Base-by-base conservation (phyloP, 2,329 filamentous ascomycete species). In the Aaosphaeria pasadenensis region DNA sequence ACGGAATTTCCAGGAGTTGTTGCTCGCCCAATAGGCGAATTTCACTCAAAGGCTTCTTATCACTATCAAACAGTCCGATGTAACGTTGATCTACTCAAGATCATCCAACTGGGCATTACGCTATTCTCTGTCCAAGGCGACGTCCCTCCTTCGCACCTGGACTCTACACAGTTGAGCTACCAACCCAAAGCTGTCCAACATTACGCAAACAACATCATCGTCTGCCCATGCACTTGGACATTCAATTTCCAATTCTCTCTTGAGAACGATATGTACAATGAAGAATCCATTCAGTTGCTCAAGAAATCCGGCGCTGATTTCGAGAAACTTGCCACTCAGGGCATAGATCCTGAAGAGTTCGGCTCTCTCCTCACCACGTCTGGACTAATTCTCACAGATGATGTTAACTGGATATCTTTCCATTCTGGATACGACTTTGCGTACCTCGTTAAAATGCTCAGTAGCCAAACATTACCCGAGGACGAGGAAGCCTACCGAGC, bases 1-100 rank as follows among this genome's bases (percentile, higher is more conserved):
- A 96, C 94, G 28, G 92, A 97, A 69, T 99, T 99, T 61, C 94
- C 94, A n/a, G 94, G 94, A 48, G 91, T 99, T 45, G 92, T 99
- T 45, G 90, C 92, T 29, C 84, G 94, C 58, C 94, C 94, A 2
- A 97, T 99, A 80, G 94, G 94, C 43, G 85, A 87, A 47, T 99
- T 99, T 71, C 84, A 88, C 50, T 94, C 89, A 50, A 97, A 96
- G 75, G 94, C 91, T 56, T 92, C 96, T 63, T 99, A 99, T 67
- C 94, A 99, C 70, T 99, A 99, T 74, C 94, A 99, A 77, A 97
- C 92, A 51, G 80, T 99, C 42, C 88, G 94, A 52, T 95, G 91
- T 61, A 99, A 99, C 67, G 94, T 99, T 63, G 94, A 99, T 67
- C 84, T 99, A 64, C 83, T 99, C 63, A 96, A 95, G 71, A 91